A percentile compares a stretch with the other conserved stretches of the same genome.
Conservation (phyloP, 768 basidiomycete genomes). For the Boletus reticulatus region DNA sequence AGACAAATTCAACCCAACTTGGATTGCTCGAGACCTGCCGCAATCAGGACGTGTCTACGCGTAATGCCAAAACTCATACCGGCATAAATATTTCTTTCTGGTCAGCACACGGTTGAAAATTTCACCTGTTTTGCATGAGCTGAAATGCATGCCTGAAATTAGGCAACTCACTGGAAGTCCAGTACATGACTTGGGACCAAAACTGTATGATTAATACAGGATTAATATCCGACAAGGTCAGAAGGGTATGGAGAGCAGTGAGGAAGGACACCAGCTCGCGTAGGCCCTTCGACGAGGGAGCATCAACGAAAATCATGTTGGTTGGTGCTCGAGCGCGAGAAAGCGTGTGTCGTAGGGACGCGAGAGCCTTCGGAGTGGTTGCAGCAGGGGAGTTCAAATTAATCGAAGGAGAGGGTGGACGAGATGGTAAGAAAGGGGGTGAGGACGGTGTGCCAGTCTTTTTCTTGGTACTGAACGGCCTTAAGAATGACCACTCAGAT, state of each 20-base stretch:
- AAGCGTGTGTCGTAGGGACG: conserved; percentile 68
- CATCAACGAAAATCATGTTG: conserved; percentile 49
- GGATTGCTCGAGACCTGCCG: conserved; percentile 72
- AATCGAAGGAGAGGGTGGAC: conserved; percentile 54
- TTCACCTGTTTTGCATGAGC: conserved; percentile 52
- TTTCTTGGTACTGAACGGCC: conserved; percentile 67
- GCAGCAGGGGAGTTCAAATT: conserved; percentile 41
- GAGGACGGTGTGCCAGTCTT: conserved; percentile 45
- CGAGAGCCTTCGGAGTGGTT: conserved; percentile 53
- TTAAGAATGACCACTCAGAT: conserved; percentile 91
- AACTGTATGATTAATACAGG: conserved; percentile 85
- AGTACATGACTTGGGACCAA: conserved; percentile 98
- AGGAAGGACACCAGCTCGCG: conserved; percentile 73
- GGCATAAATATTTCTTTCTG: conserved; percentile 94
- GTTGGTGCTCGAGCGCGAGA: conserved; percentile 53
- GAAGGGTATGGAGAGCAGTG: conserved; percentile 78
- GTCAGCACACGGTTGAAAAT: conserved; percentile 82
- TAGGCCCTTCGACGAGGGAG: conserved; percentile 42
- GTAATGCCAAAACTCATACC: conserved; percentile 41
- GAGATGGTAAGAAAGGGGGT: conserved; percentile 46
- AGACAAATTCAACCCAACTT: conserved; percentile 84
- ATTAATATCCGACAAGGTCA: conserved; percentile 87
- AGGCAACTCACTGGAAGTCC: conserved; percentile 84
- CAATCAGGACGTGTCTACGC: conserved; percentile 7
- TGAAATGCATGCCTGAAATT: background rate